Percentiles rank a stretch among this genome's conserved stretches.
Conservation (phyloP, 2,329 filamentous ascomycete species). For the Stachybotrys chartarum region DNA sequence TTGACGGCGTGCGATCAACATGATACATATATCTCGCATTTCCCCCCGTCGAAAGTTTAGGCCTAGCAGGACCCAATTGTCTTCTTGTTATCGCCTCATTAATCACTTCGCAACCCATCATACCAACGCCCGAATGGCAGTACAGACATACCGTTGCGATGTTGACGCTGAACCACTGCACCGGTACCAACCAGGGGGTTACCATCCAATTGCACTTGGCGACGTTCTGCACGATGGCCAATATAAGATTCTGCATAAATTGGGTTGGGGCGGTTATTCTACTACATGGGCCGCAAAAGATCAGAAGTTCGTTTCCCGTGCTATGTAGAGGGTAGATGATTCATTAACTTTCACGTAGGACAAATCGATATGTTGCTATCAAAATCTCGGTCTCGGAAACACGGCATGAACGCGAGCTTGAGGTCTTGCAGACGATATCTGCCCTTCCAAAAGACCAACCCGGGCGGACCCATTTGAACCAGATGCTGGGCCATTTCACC, state of each 20-base stretch:
- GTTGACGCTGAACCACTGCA: conserved; percentile 11
- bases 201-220: conserved; percentile 31
- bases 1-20: too few relatives aligned
- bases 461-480: not conserved
- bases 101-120: too few relatives aligned
- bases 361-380: conserved; percentile 7
- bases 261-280: conserved; percentile 34
- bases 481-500: conserved; percentile 6
- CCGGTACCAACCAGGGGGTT: conserved; percentile 28
- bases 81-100: too few relatives aligned
- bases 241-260: conserved; percentile 35
- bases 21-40: too few relatives aligned
- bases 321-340: not conserved
- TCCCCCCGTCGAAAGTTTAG: too few relatives aligned
- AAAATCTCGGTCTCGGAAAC: conserved; percentile 5
- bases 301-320: conserved; percentile 3
- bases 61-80: too few relatives aligned
- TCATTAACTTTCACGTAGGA: not conserved
- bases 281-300: conserved; percentile 38
- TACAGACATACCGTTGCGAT: conserved; percentile 3
- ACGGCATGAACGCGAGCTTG: not conserved
- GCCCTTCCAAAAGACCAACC: not conserved
- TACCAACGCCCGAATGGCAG: too few relatives aligned
- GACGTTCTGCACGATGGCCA: conserved; percentile 27
- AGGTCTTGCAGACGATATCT: conserved; percentile 3